Evolutionary conservation across 345 rosid genomes (phyloP), one percentile per base, ranked within the genome.

Genomic region (Brassica incana): DNA sequence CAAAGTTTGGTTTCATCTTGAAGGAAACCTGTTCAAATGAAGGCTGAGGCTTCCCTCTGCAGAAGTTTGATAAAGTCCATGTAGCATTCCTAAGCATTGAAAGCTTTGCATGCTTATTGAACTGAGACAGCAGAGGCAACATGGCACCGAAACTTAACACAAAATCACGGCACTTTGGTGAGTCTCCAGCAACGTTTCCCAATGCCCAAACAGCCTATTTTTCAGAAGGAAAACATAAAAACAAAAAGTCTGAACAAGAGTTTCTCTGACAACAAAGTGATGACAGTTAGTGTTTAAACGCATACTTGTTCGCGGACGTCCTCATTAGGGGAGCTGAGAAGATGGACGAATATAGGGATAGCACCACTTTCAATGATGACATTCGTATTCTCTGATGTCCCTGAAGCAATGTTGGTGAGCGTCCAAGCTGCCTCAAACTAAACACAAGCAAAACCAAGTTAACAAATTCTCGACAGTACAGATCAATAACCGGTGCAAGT

Each of bases 371-470:
- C 97, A 77, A 90, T 84, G 0, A 91, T 91, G 29, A 87, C 91
- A 72, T 82, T 90, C 0, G 94, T 91, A 64, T 90, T 85, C 83
- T 91, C 92, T 62, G 97, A 91, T 27, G 97, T 90, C 43, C 94
- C 97, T 16, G 97, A 91, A 56, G 97, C 97, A 78, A 91, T 88
- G 70, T 91, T 91, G 58, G 96, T 91, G 60, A 91, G 92, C 9
- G 92, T 92, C 96, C 96, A 91, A 71, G 97, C 97, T 29, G 97
- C 94, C 85, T 91, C 97, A 83, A 91, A 91, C 94, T 91, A 66
- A 78, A 29, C 63, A 78, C 43, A 69, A n/a, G 20, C 58, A n/a
- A 5, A 52, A 0, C 20, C 58, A 52, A 52, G 18, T 52, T 52
- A n/a, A 6, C 58, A n/a, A 52, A 52, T 18, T 52, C 2, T 52